A percentile compares a stretch with the other conserved stretches of the same genome.
phyloP scores from a whole-genome alignment of 192 early-diverging fungal species.

The Rhizophagus prolifer region DNA sequence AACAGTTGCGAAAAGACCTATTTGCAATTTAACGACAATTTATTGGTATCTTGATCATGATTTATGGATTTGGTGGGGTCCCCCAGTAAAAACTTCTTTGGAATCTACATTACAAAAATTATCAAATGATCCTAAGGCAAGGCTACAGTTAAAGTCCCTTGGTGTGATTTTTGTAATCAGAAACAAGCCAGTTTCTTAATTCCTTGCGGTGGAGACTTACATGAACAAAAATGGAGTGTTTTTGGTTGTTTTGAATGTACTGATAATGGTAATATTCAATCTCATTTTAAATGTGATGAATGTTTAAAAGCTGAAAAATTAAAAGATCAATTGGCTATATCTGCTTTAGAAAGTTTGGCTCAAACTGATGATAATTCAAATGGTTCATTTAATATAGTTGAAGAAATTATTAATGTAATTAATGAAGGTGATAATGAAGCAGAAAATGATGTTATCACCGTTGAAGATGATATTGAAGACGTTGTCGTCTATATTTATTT shows the following conservation, averaged over 20 bases:
- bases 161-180: conserved; percentile 14
- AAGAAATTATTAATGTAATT: background rate
- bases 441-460: background rate
- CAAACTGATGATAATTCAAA: background rate
- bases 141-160: background rate
- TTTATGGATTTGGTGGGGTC: background rate
- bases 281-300: conserved; percentile 2
- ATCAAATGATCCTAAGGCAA: background rate
- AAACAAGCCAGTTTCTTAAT: background rate
- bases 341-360: background rate
- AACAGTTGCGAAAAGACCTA: background rate
- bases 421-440: background rate
- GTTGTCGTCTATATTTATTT: no score
- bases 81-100: background rate
- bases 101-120: background rate
- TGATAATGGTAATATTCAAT: background rate
- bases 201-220: background rate
- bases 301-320: background rate
- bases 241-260: conserved; percentile 17
- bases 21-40: background rate
- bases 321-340: background rate
- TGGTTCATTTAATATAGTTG: background rate
- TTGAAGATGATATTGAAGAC: background rate
- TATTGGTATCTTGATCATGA: conserved; percentile 6
- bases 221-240: background rate